Conservation (phyloP, 306 rosid species). For the Fragaria iinumae region DNA sequence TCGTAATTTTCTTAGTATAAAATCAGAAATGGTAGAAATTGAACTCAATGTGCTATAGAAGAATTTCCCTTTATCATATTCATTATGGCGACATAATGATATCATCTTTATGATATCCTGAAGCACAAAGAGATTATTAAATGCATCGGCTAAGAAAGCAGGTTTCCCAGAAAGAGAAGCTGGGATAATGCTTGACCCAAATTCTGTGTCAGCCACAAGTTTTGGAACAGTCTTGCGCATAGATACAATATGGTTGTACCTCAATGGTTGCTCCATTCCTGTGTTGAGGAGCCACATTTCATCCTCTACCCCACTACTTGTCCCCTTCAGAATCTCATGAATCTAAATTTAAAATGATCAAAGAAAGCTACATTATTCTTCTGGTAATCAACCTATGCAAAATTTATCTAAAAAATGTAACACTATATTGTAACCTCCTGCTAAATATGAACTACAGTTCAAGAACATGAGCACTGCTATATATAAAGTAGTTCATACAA, state of each 20-base stretch:
- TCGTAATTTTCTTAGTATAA: constrained; percentile 69
- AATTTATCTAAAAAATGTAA: constrained; percentile 17
- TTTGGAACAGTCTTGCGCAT: constrained; percentile 36
- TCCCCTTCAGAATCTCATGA: constrained; percentile 56
- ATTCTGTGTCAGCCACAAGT: constrained; percentile 45
- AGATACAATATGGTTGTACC: constrained; percentile 38
- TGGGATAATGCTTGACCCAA: constrained; percentile 56
- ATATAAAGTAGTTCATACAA: not conserved
- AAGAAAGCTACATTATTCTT: constrained; percentile 18
- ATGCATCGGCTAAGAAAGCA: constrained; percentile 47
- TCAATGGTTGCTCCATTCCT: constrained; percentile 42
- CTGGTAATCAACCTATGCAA: not conserved
- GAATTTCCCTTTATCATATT: constrained; percentile 54
- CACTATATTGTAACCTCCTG: not conserved
- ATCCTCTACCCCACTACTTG: constrained; percentile 50
- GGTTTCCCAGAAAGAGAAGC: constrained; percentile 55
- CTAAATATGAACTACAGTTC: not conserved
- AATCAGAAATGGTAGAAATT: constrained; percentile 77
- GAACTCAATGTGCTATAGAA: constrained; percentile 83
- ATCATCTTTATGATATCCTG: constrained; percentile 56
- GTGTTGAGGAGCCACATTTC: constrained; percentile 63
- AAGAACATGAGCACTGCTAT: too few species aligned
- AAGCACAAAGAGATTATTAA: constrained; percentile 65
- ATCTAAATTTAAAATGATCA: constrained; percentile 53
- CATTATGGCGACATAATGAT: constrained; percentile 42